These are phyloP conservation scores for Glebionis coronaria DNA, from an alignment of 129 eudicot species.

Conservation along the genomic window DNA sequence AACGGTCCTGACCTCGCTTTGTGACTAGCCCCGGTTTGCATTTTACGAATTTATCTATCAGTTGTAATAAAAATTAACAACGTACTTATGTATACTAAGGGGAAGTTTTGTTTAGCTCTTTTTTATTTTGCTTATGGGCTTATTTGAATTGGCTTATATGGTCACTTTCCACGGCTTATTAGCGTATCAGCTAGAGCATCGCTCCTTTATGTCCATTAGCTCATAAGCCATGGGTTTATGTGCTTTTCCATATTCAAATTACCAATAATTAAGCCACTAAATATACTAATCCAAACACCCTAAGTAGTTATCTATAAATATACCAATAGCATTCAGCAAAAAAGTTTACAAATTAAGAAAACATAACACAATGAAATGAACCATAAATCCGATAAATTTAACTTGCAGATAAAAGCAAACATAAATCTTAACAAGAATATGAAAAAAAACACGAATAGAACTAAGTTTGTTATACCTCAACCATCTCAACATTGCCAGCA, in stretches of 20 bases:
- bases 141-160: too few relatives aligned
- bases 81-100: background rate
- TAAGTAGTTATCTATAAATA: too few relatives aligned
- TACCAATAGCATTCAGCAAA: background rate
- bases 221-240: background rate
- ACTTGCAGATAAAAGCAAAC: background rate
- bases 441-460: background rate
- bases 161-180: too few relatives aligned
- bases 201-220: too few relatives aligned
- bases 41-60: too few relatives aligned
- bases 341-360: background rate
- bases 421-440: background rate
- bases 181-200: too few relatives aligned
- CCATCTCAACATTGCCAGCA: constrained; percentile 91
- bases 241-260: background rate
- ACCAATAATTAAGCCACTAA: too few relatives aligned
- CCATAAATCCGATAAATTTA: background rate
- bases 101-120: too few relatives aligned
- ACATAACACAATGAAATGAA: background rate
- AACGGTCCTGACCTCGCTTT: too few relatives aligned
- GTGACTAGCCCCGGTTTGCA: too few relatives aligned
- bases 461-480: constrained; percentile 56
- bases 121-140: too few relatives aligned
- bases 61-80: background rate
- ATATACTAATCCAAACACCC: too few relatives aligned